These are phyloP conservation scores for Cucumis variabilis DNA, from an alignment of 331 rosid species.

Conservation along the genomic window DNA sequence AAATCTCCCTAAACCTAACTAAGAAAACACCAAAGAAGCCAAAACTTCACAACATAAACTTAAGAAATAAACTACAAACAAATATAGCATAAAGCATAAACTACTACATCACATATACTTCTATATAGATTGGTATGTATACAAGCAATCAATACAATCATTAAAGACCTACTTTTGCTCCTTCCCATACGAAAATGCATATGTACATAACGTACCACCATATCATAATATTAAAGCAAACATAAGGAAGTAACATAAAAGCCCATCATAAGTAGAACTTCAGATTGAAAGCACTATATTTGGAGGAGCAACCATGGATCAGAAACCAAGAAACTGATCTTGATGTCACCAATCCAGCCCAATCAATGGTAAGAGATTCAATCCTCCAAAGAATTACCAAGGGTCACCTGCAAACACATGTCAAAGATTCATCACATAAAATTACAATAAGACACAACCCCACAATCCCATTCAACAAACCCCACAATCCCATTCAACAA, in stretches of 20 bases:
- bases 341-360: constrained; percentile 29
- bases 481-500: constrained; percentile 27
- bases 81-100: constrained; percentile 43
- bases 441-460: constrained; percentile 36
- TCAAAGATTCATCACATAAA: constrained; percentile 54
- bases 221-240: constrained; percentile 23
- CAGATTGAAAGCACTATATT: constrained; percentile 31
- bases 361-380: constrained; percentile 12
- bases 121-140: constrained; percentile 44
- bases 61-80: too few relatives aligned
- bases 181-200: constrained; percentile 46
- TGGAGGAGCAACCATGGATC: constrained; percentile 32
- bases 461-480: constrained; percentile 29
- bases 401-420: constrained; percentile 41
- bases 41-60: too few relatives aligned
- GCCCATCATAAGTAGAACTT: background rate
- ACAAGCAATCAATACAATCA: constrained; percentile 50
- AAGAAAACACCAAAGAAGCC: too few relatives aligned
- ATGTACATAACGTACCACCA: constrained; percentile 32
- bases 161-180: constrained; percentile 53
- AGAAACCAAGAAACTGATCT: constrained; percentile 23
- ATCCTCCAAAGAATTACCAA: background rate
- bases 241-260: background rate
- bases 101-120: constrained; percentile 49
- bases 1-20: too few relatives aligned